Percentiles rank a stretch among this genome's conserved stretches.
Evolutionary conservation across 1,284 basidiomycete genomes (phyloP).

Genomic region (Ganoderma sp.): DNA sequence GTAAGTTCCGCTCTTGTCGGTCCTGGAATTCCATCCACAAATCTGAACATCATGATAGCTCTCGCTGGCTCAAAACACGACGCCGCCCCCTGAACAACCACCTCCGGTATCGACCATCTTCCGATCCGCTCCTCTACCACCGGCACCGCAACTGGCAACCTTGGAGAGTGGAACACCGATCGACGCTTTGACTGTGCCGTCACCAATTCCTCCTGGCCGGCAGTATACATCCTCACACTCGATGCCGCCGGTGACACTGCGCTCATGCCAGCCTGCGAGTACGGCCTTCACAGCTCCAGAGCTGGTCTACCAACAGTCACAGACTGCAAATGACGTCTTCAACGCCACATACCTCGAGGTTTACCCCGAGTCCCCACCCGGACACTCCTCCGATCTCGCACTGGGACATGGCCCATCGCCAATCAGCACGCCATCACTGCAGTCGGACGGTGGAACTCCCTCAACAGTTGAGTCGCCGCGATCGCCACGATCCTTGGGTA

Average conservation of each 20-base stretch:
- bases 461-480: neutral
- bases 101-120: neutral
- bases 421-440: neutral
- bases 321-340: neutral
- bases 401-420: too few relatives aligned
- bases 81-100: too few relatives aligned
- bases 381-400: neutral
- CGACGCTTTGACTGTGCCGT: neutral
- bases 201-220: neutral
- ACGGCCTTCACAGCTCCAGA: neutral
- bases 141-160: too few relatives aligned
- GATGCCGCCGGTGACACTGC: neutral
- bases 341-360: neutral
- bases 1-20: neutral
- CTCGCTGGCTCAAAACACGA: neutral
- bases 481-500: neutral
- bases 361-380: neutral
- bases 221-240: neutral
- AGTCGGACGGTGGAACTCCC: neutral
- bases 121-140: too few relatives aligned
- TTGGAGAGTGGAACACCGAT: neutral
- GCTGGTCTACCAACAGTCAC: neutral
- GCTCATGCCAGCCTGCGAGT: neutral
- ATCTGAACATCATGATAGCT: neutral
- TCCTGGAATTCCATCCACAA: neutral